A percentile compares a stretch with the other conserved stretches of the same genome.
phyloP scores from a whole-genome alignment of 805 yeast genomes.

The Myxozyma sirexii region DNA sequence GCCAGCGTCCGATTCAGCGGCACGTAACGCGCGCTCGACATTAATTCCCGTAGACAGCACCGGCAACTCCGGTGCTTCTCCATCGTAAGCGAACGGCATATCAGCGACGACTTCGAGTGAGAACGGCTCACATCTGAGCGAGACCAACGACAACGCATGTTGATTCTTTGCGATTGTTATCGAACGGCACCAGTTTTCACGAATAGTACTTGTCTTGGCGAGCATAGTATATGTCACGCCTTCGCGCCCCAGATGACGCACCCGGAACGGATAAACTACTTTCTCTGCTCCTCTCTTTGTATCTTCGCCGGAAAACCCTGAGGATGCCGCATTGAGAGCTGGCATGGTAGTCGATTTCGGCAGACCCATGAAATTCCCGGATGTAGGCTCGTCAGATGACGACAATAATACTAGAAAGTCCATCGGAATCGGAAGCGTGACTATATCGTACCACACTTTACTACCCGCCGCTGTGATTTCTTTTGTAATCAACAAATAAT shows the following conservation, averaged over 20 bases:
- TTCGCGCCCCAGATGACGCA: conserved; percentile 43
- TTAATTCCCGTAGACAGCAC: conserved; percentile 43
- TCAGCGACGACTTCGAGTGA: conserved; percentile 56
- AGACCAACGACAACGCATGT: conserved; percentile 41
- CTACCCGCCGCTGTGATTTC: conserved; percentile 39
- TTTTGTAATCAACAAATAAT: conserved; percentile 53
- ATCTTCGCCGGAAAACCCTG: not conserved
- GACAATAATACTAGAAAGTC: conserved; percentile 62
- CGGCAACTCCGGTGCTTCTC: conserved; percentile 46
- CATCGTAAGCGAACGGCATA: conserved; percentile 64
- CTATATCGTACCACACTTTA: conserved; percentile 3
- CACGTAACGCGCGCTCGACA: conserved; percentile 42
- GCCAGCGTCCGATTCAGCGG: conserved; percentile 27
- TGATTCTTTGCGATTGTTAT: conserved; percentile 53
- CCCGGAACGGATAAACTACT: conserved; percentile 41
- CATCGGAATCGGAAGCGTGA: conserved; percentile 43
- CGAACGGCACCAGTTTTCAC: conserved; percentile 60
- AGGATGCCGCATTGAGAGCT: not conserved
- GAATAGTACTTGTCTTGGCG: conserved; percentile 45
- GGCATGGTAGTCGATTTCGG: conserved; percentile 2
- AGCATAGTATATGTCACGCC: conserved; percentile 42
- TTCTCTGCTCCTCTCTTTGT: conserved; percentile 6
- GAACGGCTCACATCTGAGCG: conserved; percentile 56
- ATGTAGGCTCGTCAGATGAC: conserved; percentile 45
- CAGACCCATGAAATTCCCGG: not conserved